Conservation (phyloP, 2,329 filamentous ascomycete genomes). For the Cladosporium oxysporum region DNA sequence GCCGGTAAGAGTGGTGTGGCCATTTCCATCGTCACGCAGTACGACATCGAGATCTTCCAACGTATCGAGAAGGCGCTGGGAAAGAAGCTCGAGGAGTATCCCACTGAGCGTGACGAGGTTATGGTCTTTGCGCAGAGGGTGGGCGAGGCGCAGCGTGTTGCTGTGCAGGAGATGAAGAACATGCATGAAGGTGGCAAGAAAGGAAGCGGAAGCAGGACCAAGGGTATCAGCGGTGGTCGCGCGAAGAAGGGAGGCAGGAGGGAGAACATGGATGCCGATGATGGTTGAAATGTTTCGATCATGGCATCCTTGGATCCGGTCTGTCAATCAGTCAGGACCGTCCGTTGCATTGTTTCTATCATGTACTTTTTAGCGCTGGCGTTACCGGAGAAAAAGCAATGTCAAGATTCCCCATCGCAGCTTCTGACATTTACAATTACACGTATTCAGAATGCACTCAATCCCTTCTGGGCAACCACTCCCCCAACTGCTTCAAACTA, state of each 20-base stretch:
- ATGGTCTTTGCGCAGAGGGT: slow-evolving; percentile 78
- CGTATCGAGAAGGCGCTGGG: slow-evolving; percentile 82
- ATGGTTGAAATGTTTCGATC: slow-evolving; percentile 48
- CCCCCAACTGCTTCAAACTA: slow-evolving; percentile 29
- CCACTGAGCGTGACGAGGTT: slow-evolving; percentile 76
- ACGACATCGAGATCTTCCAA: slow-evolving; percentile 78
- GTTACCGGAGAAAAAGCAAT: not conserved
- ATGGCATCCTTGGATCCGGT: not conserved
- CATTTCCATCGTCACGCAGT: slow-evolving; percentile 81
- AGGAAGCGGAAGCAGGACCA: slow-evolving; percentile 48
- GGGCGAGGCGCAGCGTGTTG: slow-evolving; percentile 78
- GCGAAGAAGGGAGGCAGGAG: slow-evolving; percentile 57
- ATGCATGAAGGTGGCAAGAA: slow-evolving; percentile 66
- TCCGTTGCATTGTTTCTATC: not conserved
- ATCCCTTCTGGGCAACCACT: slow-evolving; percentile 26
- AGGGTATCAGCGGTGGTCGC: slow-evolving; percentile 49
- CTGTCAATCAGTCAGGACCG: not conserved
- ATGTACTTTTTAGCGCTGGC: slow-evolving; percentile 6
- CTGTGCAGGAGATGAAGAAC: slow-evolving; percentile 78
- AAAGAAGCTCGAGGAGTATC: slow-evolving; percentile 71
- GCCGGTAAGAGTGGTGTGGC: slow-evolving; percentile 83
- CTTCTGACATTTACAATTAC: too few species aligned
- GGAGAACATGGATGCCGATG: slow-evolving; percentile 74
- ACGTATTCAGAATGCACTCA: not conserved
- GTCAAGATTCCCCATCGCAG: not conserved